These are phyloP conservation scores for Herpomyces periplanetae DNA, from an alignment of 2,329 filamentous ascomycete genomes.

Conservation along the genomic window DNA sequence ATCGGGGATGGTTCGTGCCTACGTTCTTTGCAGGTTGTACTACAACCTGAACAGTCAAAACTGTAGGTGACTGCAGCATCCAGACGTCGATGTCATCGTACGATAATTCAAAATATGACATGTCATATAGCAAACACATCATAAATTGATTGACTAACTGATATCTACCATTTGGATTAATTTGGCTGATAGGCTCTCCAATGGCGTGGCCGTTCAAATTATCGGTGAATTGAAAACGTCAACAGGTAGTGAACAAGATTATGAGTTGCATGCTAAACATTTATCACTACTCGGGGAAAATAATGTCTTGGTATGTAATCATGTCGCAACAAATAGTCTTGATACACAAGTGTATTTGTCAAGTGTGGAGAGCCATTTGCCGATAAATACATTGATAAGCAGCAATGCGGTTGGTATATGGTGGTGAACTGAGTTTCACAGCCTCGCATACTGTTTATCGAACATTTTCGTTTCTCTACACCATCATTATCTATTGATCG, in stretches of 20 bases:
- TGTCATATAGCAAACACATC: slow-evolving; percentile 5
- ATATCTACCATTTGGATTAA: slow-evolving; percentile 1
- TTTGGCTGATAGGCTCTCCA: slow-evolving; percentile 21
- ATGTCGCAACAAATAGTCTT: neutral
- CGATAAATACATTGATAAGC: too few species aligned
- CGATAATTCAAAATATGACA: slow-evolving; percentile 1
- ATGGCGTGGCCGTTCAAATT: slow-evolving; percentile 38
- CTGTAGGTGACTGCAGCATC: slow-evolving; percentile 15
- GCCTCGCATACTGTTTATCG: slow-evolving; percentile 3
- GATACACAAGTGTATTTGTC: slow-evolving; percentile 1
- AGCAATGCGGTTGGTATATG: too few species aligned
- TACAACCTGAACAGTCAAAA: slow-evolving; percentile 27
- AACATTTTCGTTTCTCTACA: slow-evolving; percentile 2
- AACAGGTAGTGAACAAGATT: slow-evolving; percentile 21
- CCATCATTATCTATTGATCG: slow-evolving; percentile 3
- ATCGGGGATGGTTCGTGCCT: slow-evolving; percentile 57
- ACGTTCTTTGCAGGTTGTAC: slow-evolving; percentile 35
- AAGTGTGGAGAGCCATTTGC: too few species aligned
- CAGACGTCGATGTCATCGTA: slow-evolving; percentile 1
- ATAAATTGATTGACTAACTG: slow-evolving; percentile 4
- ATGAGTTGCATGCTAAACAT: slow-evolving; percentile 35
- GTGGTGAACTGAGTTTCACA: too few species aligned
- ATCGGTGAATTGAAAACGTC: slow-evolving; percentile 36
- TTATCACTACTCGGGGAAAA: slow-evolving; percentile 33
- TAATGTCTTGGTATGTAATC: slow-evolving; percentile 26